phyloP scores from a whole-genome alignment of 768 basidiomycete genomes.

The Panus rudis region DNA sequence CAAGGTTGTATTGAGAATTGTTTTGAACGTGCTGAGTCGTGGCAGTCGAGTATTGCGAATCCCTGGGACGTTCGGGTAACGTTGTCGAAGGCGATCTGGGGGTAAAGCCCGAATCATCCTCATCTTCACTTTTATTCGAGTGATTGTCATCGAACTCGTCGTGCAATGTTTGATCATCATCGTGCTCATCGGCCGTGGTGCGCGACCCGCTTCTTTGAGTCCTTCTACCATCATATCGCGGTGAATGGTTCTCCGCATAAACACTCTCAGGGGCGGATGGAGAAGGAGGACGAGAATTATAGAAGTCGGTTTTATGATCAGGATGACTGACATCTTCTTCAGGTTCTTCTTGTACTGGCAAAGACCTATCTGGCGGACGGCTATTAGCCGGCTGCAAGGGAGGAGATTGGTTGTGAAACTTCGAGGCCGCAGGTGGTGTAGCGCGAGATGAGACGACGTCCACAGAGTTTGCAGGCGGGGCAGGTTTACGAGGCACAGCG shows the following conservation, averaged over 20 bases:
- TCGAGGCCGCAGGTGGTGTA: constrained; percentile 30
- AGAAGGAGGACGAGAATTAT: constrained; percentile 31
- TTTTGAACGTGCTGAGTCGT: constrained; percentile 18
- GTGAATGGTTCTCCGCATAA: constrained; percentile 34
- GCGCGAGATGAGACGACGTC: constrained; percentile 14
- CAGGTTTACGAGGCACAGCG: constrained; percentile 16
- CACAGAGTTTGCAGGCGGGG: constrained; percentile 6
- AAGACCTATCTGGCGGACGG: constrained; percentile 63
- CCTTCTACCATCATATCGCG: constrained; percentile 27
- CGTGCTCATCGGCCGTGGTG: constrained; percentile 29
- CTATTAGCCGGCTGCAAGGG: constrained; percentile 44
- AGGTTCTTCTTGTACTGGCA: constrained; percentile 71
- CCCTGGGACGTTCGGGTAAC: constrained; percentile 42
- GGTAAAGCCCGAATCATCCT: constrained; percentile 37
- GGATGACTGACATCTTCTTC: constrained; percentile 50
- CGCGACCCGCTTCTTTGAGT: constrained; percentile 25
- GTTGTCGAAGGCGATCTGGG: constrained; percentile 60
- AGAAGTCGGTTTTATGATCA: constrained; percentile 22
- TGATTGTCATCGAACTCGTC: constrained; percentile 41
- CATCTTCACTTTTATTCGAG: constrained; percentile 18
- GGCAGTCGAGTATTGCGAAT: constrained; percentile 20
- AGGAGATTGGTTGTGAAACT: constrained; percentile 45
- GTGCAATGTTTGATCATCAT: constrained; percentile 39
- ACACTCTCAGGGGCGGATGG: constrained; percentile 52
- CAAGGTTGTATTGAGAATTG: constrained; percentile 19